Evolutionary conservation across 352 stramenopile species (phyloP).

Genomic region (Lagenidium sp.): DNA sequence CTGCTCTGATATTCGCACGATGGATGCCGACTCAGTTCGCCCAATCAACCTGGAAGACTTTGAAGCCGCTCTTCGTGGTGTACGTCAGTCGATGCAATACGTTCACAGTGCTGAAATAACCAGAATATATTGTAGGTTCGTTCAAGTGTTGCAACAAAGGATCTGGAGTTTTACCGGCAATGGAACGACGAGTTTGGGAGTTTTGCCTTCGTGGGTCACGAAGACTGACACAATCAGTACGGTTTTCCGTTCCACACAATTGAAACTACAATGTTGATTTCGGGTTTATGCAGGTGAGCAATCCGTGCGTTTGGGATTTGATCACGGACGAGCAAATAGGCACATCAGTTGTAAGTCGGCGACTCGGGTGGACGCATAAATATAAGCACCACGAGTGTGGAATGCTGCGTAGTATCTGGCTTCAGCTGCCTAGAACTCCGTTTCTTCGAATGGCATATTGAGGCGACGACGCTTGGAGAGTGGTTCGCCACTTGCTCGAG

Average conservation of each 20-base stretch:
- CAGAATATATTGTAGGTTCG: slow-evolving; percentile 53
- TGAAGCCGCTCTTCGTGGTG: slow-evolving; percentile 82
- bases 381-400: too few species aligned
- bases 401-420: too few species aligned
- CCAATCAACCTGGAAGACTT: slow-evolving; percentile 96
- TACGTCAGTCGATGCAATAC: slow-evolving; percentile 15
- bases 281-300: too few species aligned
- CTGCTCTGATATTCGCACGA: slow-evolving; percentile 76
- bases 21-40: slow-evolving; percentile 87
- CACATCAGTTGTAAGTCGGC: too few species aligned
- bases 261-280: too few species aligned
- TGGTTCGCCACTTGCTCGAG: slow-evolving; percentile 26
- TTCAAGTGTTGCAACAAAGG: slow-evolving; percentile 91
- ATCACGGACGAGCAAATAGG: too few species aligned
- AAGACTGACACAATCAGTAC: too few species aligned
- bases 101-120: not conserved
- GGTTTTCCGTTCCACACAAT: too few species aligned
- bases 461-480: slow-evolving; percentile 60
- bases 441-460: slow-evolving; percentile 77
- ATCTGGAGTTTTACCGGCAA: slow-evolving; percentile 90
- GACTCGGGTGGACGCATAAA: too few species aligned
- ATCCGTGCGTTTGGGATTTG: too few species aligned
- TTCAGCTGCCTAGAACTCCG: slow-evolving; percentile 52
- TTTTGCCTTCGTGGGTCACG: slow-evolving; percentile 69
- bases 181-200: slow-evolving; percentile 94